Evolutionary conservation across 2,329 filamentous ascomycete species (phyloP).

Genomic region (Aspergillus fumigatus): DNA sequence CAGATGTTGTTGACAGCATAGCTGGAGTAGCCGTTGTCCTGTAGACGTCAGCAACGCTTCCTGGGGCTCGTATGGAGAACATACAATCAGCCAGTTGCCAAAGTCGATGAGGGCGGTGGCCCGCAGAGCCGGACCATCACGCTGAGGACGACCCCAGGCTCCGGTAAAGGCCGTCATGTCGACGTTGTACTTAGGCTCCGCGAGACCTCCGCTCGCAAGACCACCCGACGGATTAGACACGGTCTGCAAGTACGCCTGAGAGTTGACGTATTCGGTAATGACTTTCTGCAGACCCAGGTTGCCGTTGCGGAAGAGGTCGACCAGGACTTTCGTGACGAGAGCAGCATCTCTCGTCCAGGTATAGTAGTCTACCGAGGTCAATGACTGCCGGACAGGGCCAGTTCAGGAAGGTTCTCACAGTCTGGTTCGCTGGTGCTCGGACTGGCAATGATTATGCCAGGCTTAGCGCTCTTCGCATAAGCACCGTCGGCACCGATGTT

Average conservation of each 20-base stretch:
- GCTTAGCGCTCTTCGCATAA: constrained; percentile 43
- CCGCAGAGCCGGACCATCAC: constrained; percentile 72
- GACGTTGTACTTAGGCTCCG: constrained; percentile 69
- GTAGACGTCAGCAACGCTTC: neutral
- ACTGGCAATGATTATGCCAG: constrained; percentile 53
- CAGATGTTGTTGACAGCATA: constrained; percentile 58
- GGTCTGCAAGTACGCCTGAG: constrained; percentile 63
- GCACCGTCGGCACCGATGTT: constrained; percentile 53
- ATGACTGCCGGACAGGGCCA: constrained; percentile 2
- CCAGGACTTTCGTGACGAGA: constrained; percentile 63
- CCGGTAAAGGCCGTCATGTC: constrained; percentile 59
- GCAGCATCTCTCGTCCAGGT: constrained; percentile 75
- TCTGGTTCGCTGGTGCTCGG: constrained; percentile 51
- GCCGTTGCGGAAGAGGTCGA: constrained; percentile 63
- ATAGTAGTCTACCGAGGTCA: constrained; percentile 59
- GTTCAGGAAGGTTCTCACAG: constrained; percentile 38
- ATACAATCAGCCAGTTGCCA: constrained; percentile 62
- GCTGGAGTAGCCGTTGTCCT: constrained; percentile 51
- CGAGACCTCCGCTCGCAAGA: constrained; percentile 51
- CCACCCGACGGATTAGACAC: constrained; percentile 66
- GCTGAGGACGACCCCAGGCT: constrained; percentile 72
- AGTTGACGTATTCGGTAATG: constrained; percentile 64
- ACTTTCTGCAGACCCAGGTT: constrained; percentile 54
- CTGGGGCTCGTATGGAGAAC: neutral
- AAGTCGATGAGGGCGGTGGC: constrained; percentile 70